Percentiles rank a stretch among this genome's conserved stretches.
These are phyloP conservation scores for Uncinocarpus reesii DNA, from an alignment of 2,329 filamentous ascomycete genomes.

Conservation along the genomic window DNA sequence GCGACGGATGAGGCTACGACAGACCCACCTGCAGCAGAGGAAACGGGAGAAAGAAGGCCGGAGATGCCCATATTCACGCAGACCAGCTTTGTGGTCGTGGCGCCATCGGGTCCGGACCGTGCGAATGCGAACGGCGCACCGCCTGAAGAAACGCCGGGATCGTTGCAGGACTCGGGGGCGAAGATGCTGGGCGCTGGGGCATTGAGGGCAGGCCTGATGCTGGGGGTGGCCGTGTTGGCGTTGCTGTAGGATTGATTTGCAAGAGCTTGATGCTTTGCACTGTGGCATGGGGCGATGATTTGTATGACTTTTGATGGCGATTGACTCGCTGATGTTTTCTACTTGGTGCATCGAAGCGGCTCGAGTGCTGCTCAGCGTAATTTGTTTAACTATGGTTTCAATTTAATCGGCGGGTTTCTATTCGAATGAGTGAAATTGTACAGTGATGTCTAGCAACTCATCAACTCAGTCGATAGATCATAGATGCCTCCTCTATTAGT, in stretches of 20 bases:
- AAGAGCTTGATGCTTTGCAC: background rate
- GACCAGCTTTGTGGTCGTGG: background rate
- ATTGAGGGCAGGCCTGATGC: background rate
- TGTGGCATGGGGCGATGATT: too few relatives aligned
- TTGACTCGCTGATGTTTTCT: constrained; percentile 3
- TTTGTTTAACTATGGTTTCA: too few relatives aligned
- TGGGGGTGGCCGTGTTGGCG: background rate
- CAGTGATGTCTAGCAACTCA: too few relatives aligned
- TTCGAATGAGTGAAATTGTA: too few relatives aligned
- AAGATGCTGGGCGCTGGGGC: background rate
- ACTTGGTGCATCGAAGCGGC: background rate
- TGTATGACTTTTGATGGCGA: too few relatives aligned
- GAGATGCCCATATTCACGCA: background rate
- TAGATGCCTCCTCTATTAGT: too few relatives aligned
- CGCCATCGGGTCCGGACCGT: background rate
- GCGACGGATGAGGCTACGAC: too few relatives aligned
- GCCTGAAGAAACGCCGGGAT: background rate
- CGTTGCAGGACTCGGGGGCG: background rate
- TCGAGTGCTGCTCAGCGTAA: background rate
- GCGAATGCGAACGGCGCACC: background rate
- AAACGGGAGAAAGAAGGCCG: too few relatives aligned
- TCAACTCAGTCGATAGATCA: too few relatives aligned
- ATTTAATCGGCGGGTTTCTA: too few relatives aligned
- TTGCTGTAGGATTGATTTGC: background rate
- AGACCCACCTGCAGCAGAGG: background rate